Percentiles rank a stretch among this genome's conserved stretches.
phyloP scores from a whole-genome alignment of 164 flowering plant genomes.

The Kingdonia uniflora region DNA sequence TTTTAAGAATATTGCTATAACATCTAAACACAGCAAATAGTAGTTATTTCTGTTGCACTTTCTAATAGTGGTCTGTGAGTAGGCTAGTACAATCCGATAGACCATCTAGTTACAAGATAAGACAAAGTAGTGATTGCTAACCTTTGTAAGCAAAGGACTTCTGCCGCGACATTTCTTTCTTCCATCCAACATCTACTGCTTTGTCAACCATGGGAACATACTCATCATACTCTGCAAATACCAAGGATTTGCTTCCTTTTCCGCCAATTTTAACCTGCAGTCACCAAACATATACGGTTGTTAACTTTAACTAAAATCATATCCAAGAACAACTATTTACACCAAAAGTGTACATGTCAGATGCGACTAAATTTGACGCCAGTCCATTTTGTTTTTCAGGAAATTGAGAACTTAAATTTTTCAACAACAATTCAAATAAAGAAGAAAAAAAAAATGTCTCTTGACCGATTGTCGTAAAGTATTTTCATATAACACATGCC shows the following conservation, averaged over 20 bases:
- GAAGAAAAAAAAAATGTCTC: neutral
- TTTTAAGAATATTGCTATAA: neutral
- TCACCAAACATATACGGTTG: neutral
- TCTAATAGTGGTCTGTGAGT: no score
- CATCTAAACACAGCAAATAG: neutral
- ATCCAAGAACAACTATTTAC: no score
- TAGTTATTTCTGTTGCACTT: neutral
- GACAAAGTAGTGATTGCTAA: slow-evolving; percentile 13
- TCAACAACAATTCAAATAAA: no score
- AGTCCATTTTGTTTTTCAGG: no score
- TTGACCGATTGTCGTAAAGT: neutral
- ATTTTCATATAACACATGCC: neutral
- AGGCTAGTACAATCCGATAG: neutral
- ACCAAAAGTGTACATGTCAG: no score
- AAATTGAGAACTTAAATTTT: no score
- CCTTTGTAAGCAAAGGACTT: slow-evolving; percentile 45
- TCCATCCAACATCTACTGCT: slow-evolving; percentile 77
- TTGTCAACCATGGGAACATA: slow-evolving; percentile 92
- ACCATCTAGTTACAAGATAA: no score
- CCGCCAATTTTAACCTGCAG: slow-evolving; percentile 54
- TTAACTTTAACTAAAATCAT: no score
- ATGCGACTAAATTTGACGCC: no score
- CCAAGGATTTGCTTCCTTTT: slow-evolving; percentile 31
- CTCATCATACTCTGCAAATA: slow-evolving; percentile 62
- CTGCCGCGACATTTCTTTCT: slow-evolving; percentile 39